Evolutionary conservation across 2,329 filamentous ascomycete genomes (phyloP).

Genomic region (Colletotrichum orbiculare): DNA sequence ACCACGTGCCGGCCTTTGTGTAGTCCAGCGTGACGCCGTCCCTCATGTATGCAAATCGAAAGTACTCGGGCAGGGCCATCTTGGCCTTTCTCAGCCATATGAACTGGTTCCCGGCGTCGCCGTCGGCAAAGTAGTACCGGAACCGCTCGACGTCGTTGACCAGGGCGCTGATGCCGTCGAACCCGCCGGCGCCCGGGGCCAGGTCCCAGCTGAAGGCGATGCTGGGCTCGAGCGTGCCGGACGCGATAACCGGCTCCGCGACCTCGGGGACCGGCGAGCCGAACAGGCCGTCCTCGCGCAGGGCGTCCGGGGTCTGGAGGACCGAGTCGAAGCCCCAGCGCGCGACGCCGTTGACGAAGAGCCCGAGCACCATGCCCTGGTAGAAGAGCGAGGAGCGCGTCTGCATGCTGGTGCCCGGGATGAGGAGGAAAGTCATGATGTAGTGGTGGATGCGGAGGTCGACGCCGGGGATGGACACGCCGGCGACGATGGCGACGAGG

Average conservation of each 20-base stretch:
- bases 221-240: conserved; percentile 63
- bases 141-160: conserved; percentile 90
- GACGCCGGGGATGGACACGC: conserved; percentile 79
- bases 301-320: conserved; percentile 80
- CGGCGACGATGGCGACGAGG: conserved; percentile 71
- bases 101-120: conserved; percentile 36
- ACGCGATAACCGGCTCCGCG: conserved; percentile 55
- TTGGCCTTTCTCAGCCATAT: conserved; percentile 26
- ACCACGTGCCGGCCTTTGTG: conserved; percentile 27
- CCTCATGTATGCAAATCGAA: conserved; percentile 32
- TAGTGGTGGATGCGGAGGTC: conserved; percentile 95
- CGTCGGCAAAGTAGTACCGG: conserved; percentile 74
- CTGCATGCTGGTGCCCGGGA: conserved; percentile 90
- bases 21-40: conserved; percentile 31
- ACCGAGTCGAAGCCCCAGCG: conserved; percentile 94
- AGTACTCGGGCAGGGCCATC: conserved; percentile 30
- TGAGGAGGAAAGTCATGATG: conserved; percentile 84
- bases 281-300: conserved; percentile 74
- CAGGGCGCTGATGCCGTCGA: conserved; percentile 81
- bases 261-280: conserved; percentile 70
- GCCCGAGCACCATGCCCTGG: conserved; percentile 87
- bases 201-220: conserved; percentile 70
- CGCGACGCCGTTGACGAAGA: conserved; percentile 94
- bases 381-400: conserved; percentile 87
- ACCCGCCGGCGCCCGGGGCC: conserved; percentile 54